These are phyloP conservation scores for Martensiomyces pterosporus DNA, from an alignment of 192 early-diverging fungal genomes.

Conservation along the genomic window DNA sequence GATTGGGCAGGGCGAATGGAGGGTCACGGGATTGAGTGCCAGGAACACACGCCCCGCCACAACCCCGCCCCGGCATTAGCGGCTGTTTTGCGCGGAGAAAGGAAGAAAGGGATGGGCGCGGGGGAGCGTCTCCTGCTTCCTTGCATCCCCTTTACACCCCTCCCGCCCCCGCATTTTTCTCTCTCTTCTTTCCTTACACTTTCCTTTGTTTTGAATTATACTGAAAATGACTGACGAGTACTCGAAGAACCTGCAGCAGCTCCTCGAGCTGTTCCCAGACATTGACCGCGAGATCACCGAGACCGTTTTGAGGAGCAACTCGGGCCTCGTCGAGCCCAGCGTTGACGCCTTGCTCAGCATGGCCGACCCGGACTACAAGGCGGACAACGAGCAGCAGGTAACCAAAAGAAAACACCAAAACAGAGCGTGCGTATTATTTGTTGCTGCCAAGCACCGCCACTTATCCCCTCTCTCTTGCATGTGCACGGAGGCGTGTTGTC, in stretches of 20 bases:
- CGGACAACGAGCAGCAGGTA: constrained; percentile 9
- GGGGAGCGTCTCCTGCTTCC: too few species aligned
- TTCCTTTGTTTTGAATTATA: background rate
- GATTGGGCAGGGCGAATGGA: too few species aligned
- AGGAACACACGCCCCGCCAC: too few species aligned
- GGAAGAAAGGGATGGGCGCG: too few species aligned
- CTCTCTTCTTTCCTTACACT: background rate
- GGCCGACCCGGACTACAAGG: constrained; percentile 34
- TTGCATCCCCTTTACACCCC: background rate
- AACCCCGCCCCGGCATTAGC: too few species aligned
- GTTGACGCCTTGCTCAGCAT: constrained; percentile 23
- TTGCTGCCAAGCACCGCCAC: background rate
- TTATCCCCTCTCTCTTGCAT: background rate
- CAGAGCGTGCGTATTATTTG: too few species aligned
- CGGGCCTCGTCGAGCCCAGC: constrained; percentile 11
- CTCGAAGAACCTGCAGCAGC: constrained; percentile 8
- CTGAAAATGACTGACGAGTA: constrained; percentile 27
- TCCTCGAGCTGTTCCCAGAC: constrained; percentile 34
- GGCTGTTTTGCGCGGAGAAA: too few species aligned
- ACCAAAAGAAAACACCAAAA: constrained; percentile 3
- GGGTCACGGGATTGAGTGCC: too few species aligned
- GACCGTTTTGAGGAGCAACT: constrained; percentile 15
- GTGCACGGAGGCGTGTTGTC: too few species aligned
- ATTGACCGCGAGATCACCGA: constrained; percentile 33
- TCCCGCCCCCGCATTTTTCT: too few species aligned